Evolutionary conservation across 148 eudicot genomes (phyloP), one percentile per base, ranked within the genome.

Genomic region (Nepenthes mirabilis): DNA sequence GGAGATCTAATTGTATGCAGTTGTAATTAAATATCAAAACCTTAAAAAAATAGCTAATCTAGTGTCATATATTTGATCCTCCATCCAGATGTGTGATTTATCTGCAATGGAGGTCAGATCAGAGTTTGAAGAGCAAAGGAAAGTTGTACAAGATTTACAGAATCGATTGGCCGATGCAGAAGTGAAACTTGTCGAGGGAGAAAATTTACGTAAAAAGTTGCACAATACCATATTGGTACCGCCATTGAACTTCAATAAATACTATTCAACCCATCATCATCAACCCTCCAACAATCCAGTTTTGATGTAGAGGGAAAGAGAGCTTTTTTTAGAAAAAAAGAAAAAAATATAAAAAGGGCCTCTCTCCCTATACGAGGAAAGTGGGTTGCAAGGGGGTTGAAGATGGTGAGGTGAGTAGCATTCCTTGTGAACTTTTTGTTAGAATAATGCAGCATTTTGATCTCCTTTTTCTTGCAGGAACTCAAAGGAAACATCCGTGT

Each of bases 401-500:
- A 23, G 23, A 23, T 23, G 23, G 23, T 23, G 23, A 23, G 23
- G 23, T 23, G 23, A 23, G 23, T 23, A 23, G 23, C 23, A 23
- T 23, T 23, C 0, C 23, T 23, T 23, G 23, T 23, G 23, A 23
- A 23, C 23, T 23, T 23, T 23, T 23, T 23, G 23, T 23, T 23
- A 23, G 23, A 23, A 23, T 23, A 23, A 23, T 23, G 23, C 23
- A 23, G 23, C 23, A 23, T 23, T 23, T 23, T 23, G 23, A 32
- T n/a, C 13, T 54, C 36, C 37, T 23, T 33, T 34, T 3, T 7
- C 10, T 35, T 32, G 32, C 79, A 93, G 99, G 99, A 93, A 77
- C 72, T 93, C 63, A 93, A 93, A 77, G 99, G 99, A 43, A 93
- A 89, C 64, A 93, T 93, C n/a, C 83, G 99, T 33, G 99, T 93